Base-by-base conservation (phyloP, 306 rosid species). In the Cercis canadensis region DNA sequence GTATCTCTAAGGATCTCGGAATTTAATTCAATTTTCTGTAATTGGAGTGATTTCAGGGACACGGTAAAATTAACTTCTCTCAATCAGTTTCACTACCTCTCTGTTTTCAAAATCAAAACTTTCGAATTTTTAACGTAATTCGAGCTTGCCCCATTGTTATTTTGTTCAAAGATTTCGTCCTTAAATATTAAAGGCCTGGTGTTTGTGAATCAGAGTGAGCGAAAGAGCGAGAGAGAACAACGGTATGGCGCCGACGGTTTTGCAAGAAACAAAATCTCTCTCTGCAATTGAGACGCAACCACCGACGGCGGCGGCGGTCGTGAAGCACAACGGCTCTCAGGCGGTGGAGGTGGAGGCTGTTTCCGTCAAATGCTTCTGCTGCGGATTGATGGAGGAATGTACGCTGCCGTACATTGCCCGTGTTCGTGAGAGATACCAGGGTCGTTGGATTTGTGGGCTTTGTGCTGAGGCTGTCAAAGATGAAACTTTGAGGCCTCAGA, bases 381-480 rank as follows among this genome's bases (percentile, higher is more conserved):
- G 98, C 60, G 85, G 89, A 21, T 34, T 94, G 64, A 60, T 52
- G 72, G 97, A 94, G 83, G 96, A 94, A 72, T 94, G 97, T 70
- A 94, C 97, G 16, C 67, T 43, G 6, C 74, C 76, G 6, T 90
- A 94, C 78, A 87, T 93, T 40, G 63, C 67, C 0, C 72, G 82
- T 0, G 96, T 88, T 44, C 72, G 72, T 16, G 96, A 89, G 79
- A 65, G 84, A 61, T 84, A 84, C 16, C 81, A 78, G 2, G 97
- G 92, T 0, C 80, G 84, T 8, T 94, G 97, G 97, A 78, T 94
- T 43, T 94, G 98, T 5, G 97, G 98, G 13, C 83, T 90, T 1
- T 94, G 97, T 16, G 56, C 82, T 0, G 94, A 86, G 73, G 98
- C 92, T 0, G 92, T 94, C 76, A 86, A 89, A 34, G 88, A 90